Conservation (phyloP, 2,329 filamentous ascomycete genomes). For the Calonectria hawksworthii region DNA sequence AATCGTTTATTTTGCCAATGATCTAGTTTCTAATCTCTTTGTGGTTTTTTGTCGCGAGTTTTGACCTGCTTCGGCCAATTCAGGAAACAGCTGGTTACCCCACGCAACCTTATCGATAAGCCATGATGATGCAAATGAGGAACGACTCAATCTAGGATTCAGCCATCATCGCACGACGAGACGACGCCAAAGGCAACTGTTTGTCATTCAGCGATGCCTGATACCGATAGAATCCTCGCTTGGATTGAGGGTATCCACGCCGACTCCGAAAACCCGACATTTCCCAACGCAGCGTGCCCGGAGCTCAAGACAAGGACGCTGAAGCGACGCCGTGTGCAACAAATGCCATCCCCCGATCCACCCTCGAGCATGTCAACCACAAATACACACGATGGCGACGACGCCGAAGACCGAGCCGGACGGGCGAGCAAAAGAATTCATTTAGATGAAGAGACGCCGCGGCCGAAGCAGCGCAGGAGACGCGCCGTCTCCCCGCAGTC, state of each 20-base stretch:
- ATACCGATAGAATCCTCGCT: background rate
- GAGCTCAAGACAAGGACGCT: background rate
- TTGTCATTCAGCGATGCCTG: background rate
- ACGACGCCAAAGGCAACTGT: no score
- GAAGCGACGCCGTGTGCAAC: slow-evolving; percentile 5
- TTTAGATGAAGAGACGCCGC: background rate
- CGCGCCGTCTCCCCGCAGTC: background rate
- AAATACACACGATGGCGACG: background rate
- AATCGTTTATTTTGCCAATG: background rate
- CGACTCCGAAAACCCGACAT: background rate
- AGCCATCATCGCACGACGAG: background rate
- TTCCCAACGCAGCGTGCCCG: background rate
- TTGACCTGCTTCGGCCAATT: background rate
- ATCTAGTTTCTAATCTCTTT: background rate
- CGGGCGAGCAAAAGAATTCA: slow-evolving; percentile 4
- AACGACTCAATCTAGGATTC: background rate
- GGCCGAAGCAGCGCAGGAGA: background rate
- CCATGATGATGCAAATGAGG: background rate
- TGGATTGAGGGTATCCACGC: slow-evolving; percentile 1
- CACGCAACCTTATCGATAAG: background rate
- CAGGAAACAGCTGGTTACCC: background rate
- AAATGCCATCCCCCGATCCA: slow-evolving; percentile 1
- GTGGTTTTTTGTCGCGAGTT: background rate
- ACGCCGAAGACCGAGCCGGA: background rate
- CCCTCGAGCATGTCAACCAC: background rate